Evolutionary conservation across 2,329 filamentous ascomycete species (phyloP), one percentile per base, ranked within the genome.

Genomic region (Blastomyces gilchristii): DNA sequence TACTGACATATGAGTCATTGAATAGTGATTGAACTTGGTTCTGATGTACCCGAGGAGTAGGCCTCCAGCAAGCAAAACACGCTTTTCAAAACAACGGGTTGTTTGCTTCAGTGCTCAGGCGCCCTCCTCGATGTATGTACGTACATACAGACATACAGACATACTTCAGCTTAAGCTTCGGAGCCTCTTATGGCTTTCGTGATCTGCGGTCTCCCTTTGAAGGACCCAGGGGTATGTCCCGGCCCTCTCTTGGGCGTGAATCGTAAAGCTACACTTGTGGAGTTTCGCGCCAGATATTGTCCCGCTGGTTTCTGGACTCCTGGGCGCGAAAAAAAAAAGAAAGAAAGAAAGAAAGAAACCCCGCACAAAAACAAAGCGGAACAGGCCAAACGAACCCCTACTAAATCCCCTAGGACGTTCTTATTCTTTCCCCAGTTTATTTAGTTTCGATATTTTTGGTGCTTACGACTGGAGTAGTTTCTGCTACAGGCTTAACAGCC

Each of bases 201-300:
- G 11, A 7, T 18, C 49, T 25, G 62, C 69, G 62, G 12, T 34
- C 63, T 58, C 68, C 67, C 50, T 64, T 65, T 14, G 31, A 31
- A 37, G 16, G 43, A 18, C 14, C 41, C 41, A 43, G 16, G 41
- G 41, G 16, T n/a, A 45, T 39, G 37, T 39, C 37, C 37, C 2
- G 9, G 0, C 2, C 9, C 9, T 39, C 37, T 12, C 9, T 11
- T 39, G 37, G 37, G 37, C 37, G 8, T 39, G 2, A 11, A 39
- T 39, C 37, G 8, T 39, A 11, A 11, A 39, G 37, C 37, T 39
- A 39, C 37, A 8, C 37, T 2, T 2, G 37, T 39, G 37, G 37
- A 39, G 37, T 8, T 39, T 39, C 37, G 37, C 37, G 37, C 37
- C 9, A 39, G 37, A 39, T 39, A 39, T 39, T 3, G 9, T 11